Evolutionary conservation across 192 early-diverging fungal genomes (phyloP), one percentile per base, ranked within the genome.

Genomic region (Linnemannia schmuckeri): DNA sequence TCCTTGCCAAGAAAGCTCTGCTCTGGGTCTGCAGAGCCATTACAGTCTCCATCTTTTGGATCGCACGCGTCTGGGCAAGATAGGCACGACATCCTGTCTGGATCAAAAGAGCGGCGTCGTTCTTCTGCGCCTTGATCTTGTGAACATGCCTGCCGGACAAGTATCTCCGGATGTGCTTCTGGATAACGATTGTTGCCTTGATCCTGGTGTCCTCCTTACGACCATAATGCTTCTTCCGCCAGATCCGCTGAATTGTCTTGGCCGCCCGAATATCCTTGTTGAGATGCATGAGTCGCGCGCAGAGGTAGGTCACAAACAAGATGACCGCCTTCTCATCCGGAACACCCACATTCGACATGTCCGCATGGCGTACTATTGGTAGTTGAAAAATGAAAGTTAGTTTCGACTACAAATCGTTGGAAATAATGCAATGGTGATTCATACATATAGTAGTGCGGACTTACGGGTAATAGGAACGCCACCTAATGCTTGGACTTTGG

Each of bases 311-410:
- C n/a, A 89, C 88, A 61, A 85, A 89, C 13, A 85, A 35, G 61
- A 89, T 89, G 33, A 89, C 82, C 0, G 83, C 82, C 77, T 89
- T 89, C 54, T 89, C 88, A 27, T 89, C 88, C 12, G 88, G 88
- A 22, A 89, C 77, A 24, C 88, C 88, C 33, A 89, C 69, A 40
- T 81, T 78, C 9, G 80, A 85, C 76, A 89, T 77, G 46, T 89
- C 88, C 37, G 79, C 46, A 54, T 89, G 80, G 41, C 88, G 83
- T 63, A 89, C 88, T 88, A 52, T 72, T 54, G 15, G 27, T 61
- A 15, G 30, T 24, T 17, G 49, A 78, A 7, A 42, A 38, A 22
- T 68, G 37, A 18, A 42, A 38, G 18, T 22, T 72, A 10, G 75
- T 69, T 66, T 27, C 46, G 7, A 18, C 5, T 22, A 18, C 49